Percentiles rank a stretch among this genome's conserved stretches.
Evolutionary conservation across 2,329 filamentous ascomycete genomes (phyloP).

Genomic region (Colletotrichum paranaense): DNA sequence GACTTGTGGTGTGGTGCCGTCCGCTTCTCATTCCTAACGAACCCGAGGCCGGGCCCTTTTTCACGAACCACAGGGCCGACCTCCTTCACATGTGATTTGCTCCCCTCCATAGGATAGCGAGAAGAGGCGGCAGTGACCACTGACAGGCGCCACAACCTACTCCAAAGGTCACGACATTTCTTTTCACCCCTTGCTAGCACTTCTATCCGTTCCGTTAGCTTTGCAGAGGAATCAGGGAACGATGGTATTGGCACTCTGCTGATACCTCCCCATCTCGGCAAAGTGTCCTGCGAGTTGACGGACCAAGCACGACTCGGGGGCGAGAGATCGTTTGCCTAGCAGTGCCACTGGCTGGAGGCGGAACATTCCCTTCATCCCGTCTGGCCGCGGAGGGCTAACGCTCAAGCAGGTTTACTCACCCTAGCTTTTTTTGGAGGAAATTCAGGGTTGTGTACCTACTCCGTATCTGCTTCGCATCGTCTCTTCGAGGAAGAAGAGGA

Average conservation of each 20-base stretch:
- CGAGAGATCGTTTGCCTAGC: neutral
- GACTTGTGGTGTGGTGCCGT: neutral
- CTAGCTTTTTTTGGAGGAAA: neutral
- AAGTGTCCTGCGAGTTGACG: slow-evolving; percentile 15
- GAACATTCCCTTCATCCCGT: neutral
- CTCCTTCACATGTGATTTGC: slow-evolving; percentile 29
- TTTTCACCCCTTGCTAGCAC: slow-evolving; percentile 12
- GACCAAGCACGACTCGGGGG: neutral
- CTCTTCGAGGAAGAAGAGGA: neutral
- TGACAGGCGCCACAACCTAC: neutral
- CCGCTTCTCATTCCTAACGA: neutral
- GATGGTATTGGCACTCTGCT: slow-evolving; percentile 3
- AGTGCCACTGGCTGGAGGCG: neutral
- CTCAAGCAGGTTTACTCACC: neutral
- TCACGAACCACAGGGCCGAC: neutral
- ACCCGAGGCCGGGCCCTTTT: neutral
- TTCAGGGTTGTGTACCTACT: neutral
- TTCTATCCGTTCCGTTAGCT: neutral
- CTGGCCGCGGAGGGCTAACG: neutral
- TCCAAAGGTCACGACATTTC: neutral
- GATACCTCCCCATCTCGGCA: slow-evolving; percentile 22
- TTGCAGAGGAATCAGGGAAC: neutral
- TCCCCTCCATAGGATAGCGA: neutral
- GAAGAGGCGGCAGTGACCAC: neutral
- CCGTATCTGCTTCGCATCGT: neutral